phyloP scores from a whole-genome alignment of 805 yeast species.

The Lipomyces orientalis region DNA sequence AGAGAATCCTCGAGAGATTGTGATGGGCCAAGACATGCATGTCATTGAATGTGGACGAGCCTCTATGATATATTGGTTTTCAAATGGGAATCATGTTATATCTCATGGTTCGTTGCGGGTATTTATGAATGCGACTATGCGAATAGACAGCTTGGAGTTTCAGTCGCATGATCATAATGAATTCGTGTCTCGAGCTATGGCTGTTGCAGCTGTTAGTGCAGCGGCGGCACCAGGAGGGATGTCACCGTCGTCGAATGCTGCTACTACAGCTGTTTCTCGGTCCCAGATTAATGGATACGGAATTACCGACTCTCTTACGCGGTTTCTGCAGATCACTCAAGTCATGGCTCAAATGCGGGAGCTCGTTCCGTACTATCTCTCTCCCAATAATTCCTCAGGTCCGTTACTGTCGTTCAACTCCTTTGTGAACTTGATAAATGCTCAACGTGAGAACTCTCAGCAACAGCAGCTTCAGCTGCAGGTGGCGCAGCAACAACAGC shows the following conservation, averaged over 20 bases:
- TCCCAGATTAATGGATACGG: slow-evolving; percentile 60
- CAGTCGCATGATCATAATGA: slow-evolving; percentile 56
- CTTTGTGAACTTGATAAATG: slow-evolving; percentile 44
- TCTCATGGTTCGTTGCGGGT: slow-evolving; percentile 67
- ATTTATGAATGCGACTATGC: slow-evolving; percentile 63
- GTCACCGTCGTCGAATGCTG: slow-evolving; percentile 4
- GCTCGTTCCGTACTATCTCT: slow-evolving; percentile 61
- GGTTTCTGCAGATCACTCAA: slow-evolving; percentile 76
- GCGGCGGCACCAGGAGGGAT: slow-evolving; percentile 11
- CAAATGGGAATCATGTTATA: slow-evolving; percentile 73
- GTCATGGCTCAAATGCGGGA: slow-evolving; percentile 75
- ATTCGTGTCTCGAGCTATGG: slow-evolving; percentile 40
- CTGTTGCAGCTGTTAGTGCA: slow-evolving; percentile 13
- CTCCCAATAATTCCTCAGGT: slow-evolving; percentile 40
- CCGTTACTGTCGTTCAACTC: slow-evolving; percentile 41
- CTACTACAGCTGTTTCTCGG: slow-evolving; percentile 9
- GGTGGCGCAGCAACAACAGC: slow-evolving; percentile 34
- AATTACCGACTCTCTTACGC: slow-evolving; percentile 65
- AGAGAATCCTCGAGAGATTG: slow-evolving; percentile 57
- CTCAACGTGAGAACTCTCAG: slow-evolving; percentile 40
- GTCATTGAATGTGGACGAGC: slow-evolving; percentile 60
- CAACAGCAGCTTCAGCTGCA: slow-evolving; percentile 32
- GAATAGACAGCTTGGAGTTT: slow-evolving; percentile 75
- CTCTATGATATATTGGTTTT: slow-evolving; percentile 57
- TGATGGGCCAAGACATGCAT: slow-evolving; percentile 59